Percentiles rank a stretch among this genome's conserved stretches.
phyloP scores from a whole-genome alignment of 2,329 filamentous ascomycete species.

The Clarireedia sp. region DNA sequence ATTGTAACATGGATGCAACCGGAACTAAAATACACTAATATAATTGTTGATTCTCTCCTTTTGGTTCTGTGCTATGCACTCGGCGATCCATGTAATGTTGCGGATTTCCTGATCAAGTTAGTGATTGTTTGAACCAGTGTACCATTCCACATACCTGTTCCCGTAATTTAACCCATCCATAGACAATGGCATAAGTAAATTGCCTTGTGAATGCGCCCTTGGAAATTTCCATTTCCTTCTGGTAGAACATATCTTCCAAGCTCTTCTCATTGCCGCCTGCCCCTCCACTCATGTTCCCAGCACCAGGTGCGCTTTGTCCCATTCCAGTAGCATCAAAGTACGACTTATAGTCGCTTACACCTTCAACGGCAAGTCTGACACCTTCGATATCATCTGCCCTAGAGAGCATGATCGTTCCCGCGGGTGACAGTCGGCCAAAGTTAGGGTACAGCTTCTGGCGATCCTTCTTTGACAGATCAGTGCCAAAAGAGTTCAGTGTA shows the following conservation, averaged over 20 bases:
- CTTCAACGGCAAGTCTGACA: conserved; percentile 87
- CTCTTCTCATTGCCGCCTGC: conserved; percentile 77
- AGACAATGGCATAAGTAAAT: conserved; percentile 91
- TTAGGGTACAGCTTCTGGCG: conserved; percentile 92
- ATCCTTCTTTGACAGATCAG: conserved; percentile 86
- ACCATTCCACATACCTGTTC: conserved; percentile 66
- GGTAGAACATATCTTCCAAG: conserved; percentile 95
- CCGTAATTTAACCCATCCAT: conserved; percentile 94
- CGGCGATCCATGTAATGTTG: conserved; percentile 98
- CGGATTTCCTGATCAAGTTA: conserved; percentile 74
- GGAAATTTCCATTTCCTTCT: conserved; percentile 98
- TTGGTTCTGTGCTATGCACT: conserved; percentile 99
- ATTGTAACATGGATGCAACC: conserved; percentile 10
- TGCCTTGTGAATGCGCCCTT: conserved; percentile 93
- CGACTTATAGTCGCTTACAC: conserved; percentile 84
- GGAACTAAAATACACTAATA: conserved; percentile 80
- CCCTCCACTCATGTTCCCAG: conserved; percentile 78
- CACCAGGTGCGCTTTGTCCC: conserved; percentile 63
- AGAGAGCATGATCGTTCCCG: conserved; percentile 90
- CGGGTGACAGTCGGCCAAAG: conserved; percentile 86
- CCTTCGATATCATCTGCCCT: conserved; percentile 92
- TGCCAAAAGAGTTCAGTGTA: conserved; percentile 96
- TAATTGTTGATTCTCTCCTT: conserved; percentile 99
- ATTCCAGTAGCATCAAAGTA: conserved; percentile 91
- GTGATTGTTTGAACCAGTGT: conserved; percentile 9